Base-by-base conservation (phyloP, 192 early-diverging fungal species). In the Coemansia sp. region DNA sequence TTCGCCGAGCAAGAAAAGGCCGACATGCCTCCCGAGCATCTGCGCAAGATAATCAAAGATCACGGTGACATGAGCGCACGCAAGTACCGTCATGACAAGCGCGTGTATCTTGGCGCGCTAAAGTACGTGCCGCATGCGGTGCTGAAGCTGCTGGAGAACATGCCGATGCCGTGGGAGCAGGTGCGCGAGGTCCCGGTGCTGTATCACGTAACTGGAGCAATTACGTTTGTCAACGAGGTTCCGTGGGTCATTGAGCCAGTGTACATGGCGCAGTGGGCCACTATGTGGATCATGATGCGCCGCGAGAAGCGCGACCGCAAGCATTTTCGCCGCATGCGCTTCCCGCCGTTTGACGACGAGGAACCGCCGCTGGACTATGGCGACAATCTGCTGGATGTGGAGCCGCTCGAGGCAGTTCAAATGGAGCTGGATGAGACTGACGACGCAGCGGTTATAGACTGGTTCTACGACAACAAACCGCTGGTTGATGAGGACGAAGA, bases 131-230 rank as follows among this genome's bases (percentile, higher is more conserved):
- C 97, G 2, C 97, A 99, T 66, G 96, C 97, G 2, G 95, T 99
- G 29, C 75, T 99, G 22, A 99, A 99, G 75, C 85, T 99, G 62
- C 71, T 99, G 64, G 95, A 99, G 71, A 98, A 97, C 68, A 99
- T 99, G 94, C 97, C 94, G n/a, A 97, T 98, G 97, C 97, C 97
- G 1, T 98, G 97, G 97, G 97, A 98, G 82, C 95, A 97, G 65
- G 91, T 92, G 64, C 89, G 95, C 69, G 95, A 99, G 68, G 95
- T 99, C 12, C 87, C 91, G 6, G 94, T 96, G 19, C 83, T 98
- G 24, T 99, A 99, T 79, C 97, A 99, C 73, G 92, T 98, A 41
- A 97, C 95, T 9, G 97, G 97, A 50, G 97, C 97, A 23, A 98
- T 99, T 59, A 96, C 97, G 0, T 98, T 99, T 83, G 94, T 97